phyloP scores from a whole-genome alignment of 768 basidiomycete species.

The Mycena galopus region DNA sequence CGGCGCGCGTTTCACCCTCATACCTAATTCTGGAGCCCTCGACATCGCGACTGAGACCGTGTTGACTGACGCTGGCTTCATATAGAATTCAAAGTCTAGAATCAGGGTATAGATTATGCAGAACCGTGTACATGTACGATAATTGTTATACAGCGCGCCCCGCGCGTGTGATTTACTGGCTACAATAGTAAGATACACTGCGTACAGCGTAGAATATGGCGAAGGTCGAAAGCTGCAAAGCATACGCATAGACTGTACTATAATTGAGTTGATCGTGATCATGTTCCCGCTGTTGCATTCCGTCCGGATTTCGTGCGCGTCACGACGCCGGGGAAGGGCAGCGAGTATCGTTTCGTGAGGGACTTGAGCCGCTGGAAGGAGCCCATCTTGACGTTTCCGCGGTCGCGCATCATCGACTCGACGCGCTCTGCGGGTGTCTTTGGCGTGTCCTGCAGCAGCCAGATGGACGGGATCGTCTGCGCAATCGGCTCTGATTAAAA shows the following conservation, averaged over 20 bases:
- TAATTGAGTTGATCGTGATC: not conserved
- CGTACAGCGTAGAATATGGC: not conserved
- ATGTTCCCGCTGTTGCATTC: constrained; percentile 11
- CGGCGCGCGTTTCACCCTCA: constrained; percentile 62
- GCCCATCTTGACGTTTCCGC: constrained; percentile 38
- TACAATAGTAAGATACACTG: constrained; percentile 32
- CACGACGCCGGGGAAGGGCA: constrained; percentile 53
- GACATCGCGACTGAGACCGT: constrained; percentile 60
- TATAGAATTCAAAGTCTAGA: too few species aligned
- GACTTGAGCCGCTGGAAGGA: constrained; percentile 57
- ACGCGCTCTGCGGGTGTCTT: constrained; percentile 51
- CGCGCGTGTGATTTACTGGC: not conserved
- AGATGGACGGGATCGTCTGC: constrained; percentile 60
- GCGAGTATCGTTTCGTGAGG: constrained; percentile 64
- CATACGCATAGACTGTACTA: not conserved
- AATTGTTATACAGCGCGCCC: constrained; percentile 7
- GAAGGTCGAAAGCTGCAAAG: not conserved
- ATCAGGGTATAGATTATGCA: constrained; percentile 31
- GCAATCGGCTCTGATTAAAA: constrained; percentile 20
- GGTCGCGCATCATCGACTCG: constrained; percentile 45
- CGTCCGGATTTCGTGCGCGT: constrained; percentile 20
- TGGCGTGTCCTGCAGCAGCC: constrained; percentile 60
- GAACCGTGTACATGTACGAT: not conserved
- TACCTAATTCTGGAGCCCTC: constrained; percentile 65
- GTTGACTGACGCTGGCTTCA: too few species aligned